phyloP scores from a whole-genome alignment of 208 protist genomes.

The Wallacemonas sp. region DNA sequence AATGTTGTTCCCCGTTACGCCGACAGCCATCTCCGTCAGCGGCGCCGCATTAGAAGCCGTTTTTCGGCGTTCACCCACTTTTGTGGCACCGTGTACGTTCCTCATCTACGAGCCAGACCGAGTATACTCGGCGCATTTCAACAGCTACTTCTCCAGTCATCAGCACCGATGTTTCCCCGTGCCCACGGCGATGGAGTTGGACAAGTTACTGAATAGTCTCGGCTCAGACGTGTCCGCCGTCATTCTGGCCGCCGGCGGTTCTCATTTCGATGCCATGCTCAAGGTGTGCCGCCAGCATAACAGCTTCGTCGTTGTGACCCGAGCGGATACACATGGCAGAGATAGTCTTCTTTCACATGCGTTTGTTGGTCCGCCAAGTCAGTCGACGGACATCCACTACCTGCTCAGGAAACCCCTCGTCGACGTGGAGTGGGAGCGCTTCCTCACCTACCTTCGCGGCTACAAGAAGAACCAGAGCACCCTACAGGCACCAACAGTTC shows the following conservation, averaged over 20 bases:
- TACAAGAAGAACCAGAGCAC: slow-evolving; percentile 15
- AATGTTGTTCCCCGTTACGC: slow-evolving; percentile 19
- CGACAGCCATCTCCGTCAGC: slow-evolving; percentile 9
- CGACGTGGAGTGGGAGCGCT: slow-evolving; percentile 24
- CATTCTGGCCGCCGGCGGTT: slow-evolving; percentile 16
- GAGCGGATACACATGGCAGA: background rate
- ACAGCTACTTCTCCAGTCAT: slow-evolving; percentile 19
- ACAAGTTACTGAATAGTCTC: slow-evolving; percentile 21
- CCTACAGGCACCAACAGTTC: slow-evolving; percentile 13
- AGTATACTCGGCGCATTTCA: slow-evolving; percentile 27
- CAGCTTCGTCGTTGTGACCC: slow-evolving; percentile 19
- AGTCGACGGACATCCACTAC: slow-evolving; percentile 21
- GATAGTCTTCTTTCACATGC: background rate
- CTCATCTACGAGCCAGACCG: slow-evolving; percentile 35
- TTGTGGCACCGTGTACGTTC: slow-evolving; percentile 23
- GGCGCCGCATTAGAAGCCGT: background rate
- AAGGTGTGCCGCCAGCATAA: slow-evolving; percentile 13
- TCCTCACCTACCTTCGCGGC: slow-evolving; percentile 22
- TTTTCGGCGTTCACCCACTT: background rate
- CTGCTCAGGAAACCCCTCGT: slow-evolving; percentile 27
- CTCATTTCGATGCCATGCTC: slow-evolving; percentile 19
- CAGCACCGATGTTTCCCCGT: slow-evolving; percentile 25
- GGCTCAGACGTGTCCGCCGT: slow-evolving; percentile 26
- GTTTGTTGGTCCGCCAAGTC: slow-evolving; percentile 20
- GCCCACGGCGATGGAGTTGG: slow-evolving; percentile 8